Conservation (phyloP, 257 asterid species). For the Scutellaria baicalensis region DNA sequence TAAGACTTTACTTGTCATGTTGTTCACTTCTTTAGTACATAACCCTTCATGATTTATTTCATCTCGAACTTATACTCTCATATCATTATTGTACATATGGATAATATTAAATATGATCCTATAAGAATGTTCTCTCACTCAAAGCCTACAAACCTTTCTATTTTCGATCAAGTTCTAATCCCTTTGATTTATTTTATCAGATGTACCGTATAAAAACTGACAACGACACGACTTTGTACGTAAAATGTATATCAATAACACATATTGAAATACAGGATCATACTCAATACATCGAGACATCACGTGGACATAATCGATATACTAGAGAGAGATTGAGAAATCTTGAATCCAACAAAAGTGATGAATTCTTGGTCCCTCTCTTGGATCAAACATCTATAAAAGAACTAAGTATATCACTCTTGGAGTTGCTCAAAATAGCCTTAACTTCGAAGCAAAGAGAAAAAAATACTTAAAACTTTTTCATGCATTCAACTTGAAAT, state of each 20-base stretch:
- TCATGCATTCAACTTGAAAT: background rate
- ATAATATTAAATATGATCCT: too few relatives aligned
- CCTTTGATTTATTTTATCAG: too few relatives aligned
- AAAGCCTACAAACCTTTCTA: too few relatives aligned
- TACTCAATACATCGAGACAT: background rate
- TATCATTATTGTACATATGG: too few relatives aligned
- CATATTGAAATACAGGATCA: too few relatives aligned
- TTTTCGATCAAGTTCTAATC: too few relatives aligned
- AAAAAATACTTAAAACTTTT: constrained; percentile 1
- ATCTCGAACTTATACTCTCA: too few relatives aligned
- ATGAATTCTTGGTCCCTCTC: constrained; percentile 26
- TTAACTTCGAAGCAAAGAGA: constrained; percentile 43
- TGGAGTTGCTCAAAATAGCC: constrained; percentile 24
- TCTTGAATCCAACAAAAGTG: background rate
- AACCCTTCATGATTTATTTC: too few relatives aligned
- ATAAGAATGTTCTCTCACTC: too few relatives aligned
- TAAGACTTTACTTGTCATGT: background rate
- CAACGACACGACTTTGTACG: too few relatives aligned
- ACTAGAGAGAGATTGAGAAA: background rate
- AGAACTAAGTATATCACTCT: background rate
- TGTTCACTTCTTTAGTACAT: background rate
- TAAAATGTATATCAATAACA: too few relatives aligned
- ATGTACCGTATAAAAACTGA: too few relatives aligned
- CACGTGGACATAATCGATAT: background rate
- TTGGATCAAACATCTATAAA: constrained; percentile 3